A percentile compares a stretch with the other conserved stretches of the same genome.
These are phyloP conservation scores for Gossypium trilobum DNA, from an alignment of 441 rosid genomes.

Conservation along the genomic window DNA sequence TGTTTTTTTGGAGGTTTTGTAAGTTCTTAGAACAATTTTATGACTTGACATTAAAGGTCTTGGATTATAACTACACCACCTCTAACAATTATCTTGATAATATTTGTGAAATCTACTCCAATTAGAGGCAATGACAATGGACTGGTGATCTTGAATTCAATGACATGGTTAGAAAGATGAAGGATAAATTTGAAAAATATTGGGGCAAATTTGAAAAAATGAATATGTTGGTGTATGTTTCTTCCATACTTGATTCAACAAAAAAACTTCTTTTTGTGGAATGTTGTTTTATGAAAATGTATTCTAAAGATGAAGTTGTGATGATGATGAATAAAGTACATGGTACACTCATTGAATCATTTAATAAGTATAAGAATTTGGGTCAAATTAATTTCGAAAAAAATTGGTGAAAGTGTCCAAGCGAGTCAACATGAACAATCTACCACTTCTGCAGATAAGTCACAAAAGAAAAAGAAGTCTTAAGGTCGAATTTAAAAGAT, in stretches of 20 bases:
- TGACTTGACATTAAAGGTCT: background rate
- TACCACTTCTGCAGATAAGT: background rate
- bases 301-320: background rate
- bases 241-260: background rate
- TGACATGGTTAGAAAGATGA: background rate
- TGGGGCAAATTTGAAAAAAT: too few species aligned
- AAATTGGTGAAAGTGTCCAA: background rate
- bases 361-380: background rate
- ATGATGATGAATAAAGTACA: background rate
- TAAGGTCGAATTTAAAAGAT: background rate
- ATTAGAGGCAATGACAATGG: background rate
- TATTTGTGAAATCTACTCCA: background rate
- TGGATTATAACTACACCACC: background rate
- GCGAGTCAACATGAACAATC: background rate
- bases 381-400: background rate
- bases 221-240: background rate
- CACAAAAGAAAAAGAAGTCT: background rate
- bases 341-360: background rate
- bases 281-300: background rate
- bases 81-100: background rate
- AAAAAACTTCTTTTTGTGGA: background rate
- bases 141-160: background rate
- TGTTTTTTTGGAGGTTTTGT: background rate
- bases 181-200: background rate
- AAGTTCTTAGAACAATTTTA: background rate